Evolutionary conservation across 768 basidiomycete species (phyloP).

Genomic region (Termitomyces sp.): DNA sequence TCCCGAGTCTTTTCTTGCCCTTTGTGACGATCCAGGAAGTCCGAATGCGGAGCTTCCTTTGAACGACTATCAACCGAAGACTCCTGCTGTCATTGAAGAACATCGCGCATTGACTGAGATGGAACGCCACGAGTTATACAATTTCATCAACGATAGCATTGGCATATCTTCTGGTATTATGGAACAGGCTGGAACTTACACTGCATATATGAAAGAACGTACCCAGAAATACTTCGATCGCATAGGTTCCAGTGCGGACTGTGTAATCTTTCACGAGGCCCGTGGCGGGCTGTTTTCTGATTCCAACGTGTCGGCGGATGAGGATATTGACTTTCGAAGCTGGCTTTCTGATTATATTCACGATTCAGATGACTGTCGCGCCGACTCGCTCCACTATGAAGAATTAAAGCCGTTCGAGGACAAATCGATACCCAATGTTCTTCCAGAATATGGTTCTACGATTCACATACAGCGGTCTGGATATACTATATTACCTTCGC

Average conservation of each 20-base stretch:
- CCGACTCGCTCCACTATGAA: neutral
- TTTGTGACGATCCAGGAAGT: constrained; percentile 1
- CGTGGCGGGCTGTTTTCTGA: neutral
- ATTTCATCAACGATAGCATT: constrained; percentile 42
- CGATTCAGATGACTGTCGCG: neutral
- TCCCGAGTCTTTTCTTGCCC: constrained; percentile 12
- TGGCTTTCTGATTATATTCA: constrained; percentile 21
- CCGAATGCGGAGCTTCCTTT: neutral
- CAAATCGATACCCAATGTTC: neutral
- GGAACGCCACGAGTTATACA: constrained; percentile 50
- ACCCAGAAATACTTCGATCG: constrained; percentile 42
- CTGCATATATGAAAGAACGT: constrained; percentile 43
- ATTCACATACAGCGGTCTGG: neutral
- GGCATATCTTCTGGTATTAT: constrained; percentile 39
- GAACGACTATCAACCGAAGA: constrained; percentile 9
- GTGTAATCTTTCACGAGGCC: neutral
- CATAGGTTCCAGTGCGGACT: constrained; percentile 17
- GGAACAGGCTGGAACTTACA: constrained; percentile 49
- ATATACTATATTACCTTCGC: neutral
- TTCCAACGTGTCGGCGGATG: constrained; percentile 8
- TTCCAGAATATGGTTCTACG: neutral
- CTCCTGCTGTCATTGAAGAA: constrained; percentile 19
- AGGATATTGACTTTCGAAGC: constrained; percentile 20
- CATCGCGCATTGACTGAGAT: constrained; percentile 29
- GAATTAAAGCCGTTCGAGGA: neutral